phyloP scores from a whole-genome alignment of 2,329 filamentous ascomycete genomes.

The Teratosphaeria epicoccoides region DNA sequence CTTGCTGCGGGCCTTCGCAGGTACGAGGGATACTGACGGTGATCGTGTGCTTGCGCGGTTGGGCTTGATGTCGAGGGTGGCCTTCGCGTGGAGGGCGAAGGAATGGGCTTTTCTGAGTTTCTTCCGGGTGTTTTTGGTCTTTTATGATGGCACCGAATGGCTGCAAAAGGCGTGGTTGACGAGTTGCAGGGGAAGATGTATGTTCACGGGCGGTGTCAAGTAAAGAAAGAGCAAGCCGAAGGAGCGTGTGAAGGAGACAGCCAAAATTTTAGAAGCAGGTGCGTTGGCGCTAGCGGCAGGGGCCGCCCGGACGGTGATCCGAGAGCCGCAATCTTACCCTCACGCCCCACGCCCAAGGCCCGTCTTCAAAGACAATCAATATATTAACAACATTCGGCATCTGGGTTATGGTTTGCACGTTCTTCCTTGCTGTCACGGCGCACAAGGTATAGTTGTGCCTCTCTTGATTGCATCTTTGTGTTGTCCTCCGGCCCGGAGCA shows the following conservation, averaged over 20 bases:
- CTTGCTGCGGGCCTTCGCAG: background rate
- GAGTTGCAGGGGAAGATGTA: slow-evolving; percentile 4
- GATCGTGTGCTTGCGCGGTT: background rate
- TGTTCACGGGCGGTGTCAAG: background rate
- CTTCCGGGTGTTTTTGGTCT: slow-evolving; percentile 32
- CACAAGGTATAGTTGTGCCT: background rate
- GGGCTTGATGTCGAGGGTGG: slow-evolving; percentile 3
- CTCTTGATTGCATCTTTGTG: background rate
- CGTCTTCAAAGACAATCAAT: too few species aligned
- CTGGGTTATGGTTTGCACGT: too few species aligned
- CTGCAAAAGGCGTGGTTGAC: background rate
- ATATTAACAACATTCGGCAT: too few species aligned
- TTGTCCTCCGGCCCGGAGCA: too few species aligned
- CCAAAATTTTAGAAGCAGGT: background rate
- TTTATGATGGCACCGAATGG: slow-evolving; percentile 6
- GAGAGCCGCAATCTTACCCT: too few species aligned
- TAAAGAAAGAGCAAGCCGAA: background rate
- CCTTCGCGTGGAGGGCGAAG: slow-evolving; percentile 14
- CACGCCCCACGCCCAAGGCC: too few species aligned
- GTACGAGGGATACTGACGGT: background rate
- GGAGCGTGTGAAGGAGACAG: background rate
- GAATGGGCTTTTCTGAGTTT: slow-evolving; percentile 26
- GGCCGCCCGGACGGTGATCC: background rate
- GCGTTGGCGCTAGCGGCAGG: background rate
- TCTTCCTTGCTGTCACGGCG: too few species aligned